Evolutionary conservation across 345 rosid genomes (phyloP), one percentile per base, ranked within the genome.

Genomic region (Trapa bicornis): DNA sequence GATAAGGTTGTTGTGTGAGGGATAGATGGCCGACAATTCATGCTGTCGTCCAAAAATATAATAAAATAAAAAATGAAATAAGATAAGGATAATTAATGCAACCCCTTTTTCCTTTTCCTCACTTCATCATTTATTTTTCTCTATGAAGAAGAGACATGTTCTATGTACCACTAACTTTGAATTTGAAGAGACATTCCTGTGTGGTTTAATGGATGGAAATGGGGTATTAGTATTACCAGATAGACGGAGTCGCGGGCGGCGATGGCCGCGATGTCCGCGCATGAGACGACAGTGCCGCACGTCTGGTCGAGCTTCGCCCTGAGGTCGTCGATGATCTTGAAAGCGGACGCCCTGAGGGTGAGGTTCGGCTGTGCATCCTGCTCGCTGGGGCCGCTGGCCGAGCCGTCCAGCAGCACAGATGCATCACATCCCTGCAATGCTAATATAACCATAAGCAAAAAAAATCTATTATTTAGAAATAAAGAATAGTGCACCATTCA

Each of bases 371-470:
- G 74, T 9, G 97, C 80, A 0, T 82, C 80, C 70, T 92, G 88
- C 81, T 92, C 97, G 35, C 96, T 74, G 15, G 98, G 96, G 56
- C 92, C 96, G 74, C 84, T 81, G 0, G 91, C 82, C 22, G 98
- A 86, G 61, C 97, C 96, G 37, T 75, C 88, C 35, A 92, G 84
- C 78, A 92, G 57, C 70, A 89, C 97, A 0, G 98, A 92, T 3
- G 69, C 97, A 75, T 89, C 98, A 64, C 97, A 89, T 33, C 96
- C 98, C 98, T 92, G 77, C 69, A 72, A 6, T 45, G 48, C 11
- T 45, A 7, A 37, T 41, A 41, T 41, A 41, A 41, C 4, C 43
- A 8, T 41, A 41, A 41, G 43, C 4, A 41, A 41, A 41, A 41
- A 8, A 41, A 41, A 41, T 22, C 29, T 22, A 22, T 22, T 22